These are phyloP conservation scores for Clavispora vitiphila DNA, from an alignment of 805 yeast genomes.

Conservation along the genomic window DNA sequence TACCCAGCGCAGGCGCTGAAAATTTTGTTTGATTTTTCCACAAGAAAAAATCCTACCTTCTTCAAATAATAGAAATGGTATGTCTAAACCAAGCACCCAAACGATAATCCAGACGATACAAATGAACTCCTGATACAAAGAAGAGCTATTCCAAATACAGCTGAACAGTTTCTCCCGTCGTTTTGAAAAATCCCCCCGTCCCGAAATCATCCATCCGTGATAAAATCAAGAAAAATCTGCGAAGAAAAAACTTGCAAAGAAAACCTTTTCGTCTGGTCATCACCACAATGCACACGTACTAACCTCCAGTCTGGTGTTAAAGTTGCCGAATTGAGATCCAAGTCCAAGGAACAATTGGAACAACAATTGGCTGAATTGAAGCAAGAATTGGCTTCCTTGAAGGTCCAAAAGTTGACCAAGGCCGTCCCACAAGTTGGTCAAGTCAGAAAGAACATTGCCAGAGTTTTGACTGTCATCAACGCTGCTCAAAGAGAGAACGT, in stretches of 20 bases:
- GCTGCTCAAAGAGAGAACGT: slow-evolving; percentile 93
- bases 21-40: slow-evolving; percentile 13
- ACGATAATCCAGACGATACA: background rate
- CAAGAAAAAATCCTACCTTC: slow-evolving; percentile 4
- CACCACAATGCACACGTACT: no score
- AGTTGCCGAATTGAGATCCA: slow-evolving; percentile 94
- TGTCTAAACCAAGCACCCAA: slow-evolving; percentile 6
- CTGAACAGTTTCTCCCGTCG: background rate
- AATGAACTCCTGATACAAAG: background rate
- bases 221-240: no score
- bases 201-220: no score
- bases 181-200: background rate
- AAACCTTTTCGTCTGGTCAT: background rate
- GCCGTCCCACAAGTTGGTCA: slow-evolving; percentile 94
- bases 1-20: slow-evolving; percentile 9
- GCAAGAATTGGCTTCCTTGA: slow-evolving; percentile 92
- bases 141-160: background rate
- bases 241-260: no score
- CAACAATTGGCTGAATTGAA: slow-evolving; percentile 90
- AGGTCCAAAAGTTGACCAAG: slow-evolving; percentile 90
- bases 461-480: slow-evolving; percentile 95
- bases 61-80: slow-evolving; percentile 19
- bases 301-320: slow-evolving; percentile 73
- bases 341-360: slow-evolving; percentile 96
- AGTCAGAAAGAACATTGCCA: slow-evolving; percentile 98